These are phyloP conservation scores for Candida fluviatilis DNA, from an alignment of 805 yeast species.

Conservation along the genomic window DNA sequence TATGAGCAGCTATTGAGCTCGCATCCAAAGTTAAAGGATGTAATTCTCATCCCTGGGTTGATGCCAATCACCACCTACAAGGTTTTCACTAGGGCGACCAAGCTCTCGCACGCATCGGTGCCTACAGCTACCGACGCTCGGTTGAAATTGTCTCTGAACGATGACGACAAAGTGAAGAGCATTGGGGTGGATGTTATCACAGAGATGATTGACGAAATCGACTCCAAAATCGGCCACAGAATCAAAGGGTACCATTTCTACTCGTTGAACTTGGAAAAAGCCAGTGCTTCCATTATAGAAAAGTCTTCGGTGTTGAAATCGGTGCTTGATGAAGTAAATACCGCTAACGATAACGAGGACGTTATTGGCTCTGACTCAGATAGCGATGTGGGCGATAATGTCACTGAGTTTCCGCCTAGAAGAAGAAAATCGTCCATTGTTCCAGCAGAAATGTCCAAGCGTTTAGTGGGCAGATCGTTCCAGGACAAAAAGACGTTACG, in stretches of 20 bases:
- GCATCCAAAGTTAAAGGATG: conserved; percentile 35
- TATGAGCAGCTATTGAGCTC: conserved; percentile 56
- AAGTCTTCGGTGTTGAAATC: conserved; percentile 48
- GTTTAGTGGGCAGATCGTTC: conserved; percentile 21
- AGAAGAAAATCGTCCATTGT: conserved; percentile 36
- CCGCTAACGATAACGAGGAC: conserved; percentile 25
- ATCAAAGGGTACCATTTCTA: conserved; percentile 89
- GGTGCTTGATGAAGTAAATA: conserved; percentile 36
- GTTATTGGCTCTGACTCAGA: conserved; percentile 37
- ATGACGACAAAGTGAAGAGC: conserved; percentile 75
- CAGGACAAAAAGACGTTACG: conserved; percentile 52
- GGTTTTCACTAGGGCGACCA: conserved; percentile 83
- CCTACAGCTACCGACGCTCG: conserved; percentile 52
- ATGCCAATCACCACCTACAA: conserved; percentile 88
- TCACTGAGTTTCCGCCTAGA: conserved; percentile 17
- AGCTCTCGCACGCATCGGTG: conserved; percentile 79
- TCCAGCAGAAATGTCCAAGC: conserved; percentile 34
- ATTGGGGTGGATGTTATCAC: conserved; percentile 75
- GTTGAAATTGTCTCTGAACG: conserved; percentile 54
- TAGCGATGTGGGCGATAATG: conserved; percentile 25
- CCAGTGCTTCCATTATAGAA: conserved; percentile 80
- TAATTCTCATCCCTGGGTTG: conserved; percentile 78
- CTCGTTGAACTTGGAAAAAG: conserved; percentile 86
- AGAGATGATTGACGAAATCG: conserved; percentile 58
- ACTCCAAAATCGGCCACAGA: conserved; percentile 48